Percentiles rank a stretch among this genome's conserved stretches.
Conservation (phyloP, 306 rosid genomes). For the Hippophae gyantsensis region DNA sequence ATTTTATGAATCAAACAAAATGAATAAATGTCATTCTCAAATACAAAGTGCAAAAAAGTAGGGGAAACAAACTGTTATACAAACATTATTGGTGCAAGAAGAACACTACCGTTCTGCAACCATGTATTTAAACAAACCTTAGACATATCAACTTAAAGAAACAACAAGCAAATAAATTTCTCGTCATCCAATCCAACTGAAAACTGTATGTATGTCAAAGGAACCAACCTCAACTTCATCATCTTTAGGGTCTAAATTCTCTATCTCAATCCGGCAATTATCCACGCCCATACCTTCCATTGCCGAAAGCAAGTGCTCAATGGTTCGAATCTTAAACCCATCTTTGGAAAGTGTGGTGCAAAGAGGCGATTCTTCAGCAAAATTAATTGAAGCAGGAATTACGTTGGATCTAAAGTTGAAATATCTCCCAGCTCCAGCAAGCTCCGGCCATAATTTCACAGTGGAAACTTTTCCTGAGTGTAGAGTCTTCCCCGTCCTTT, state of each 20-base stretch:
- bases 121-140: too few relatives aligned
- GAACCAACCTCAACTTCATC: constrained; percentile 47
- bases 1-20: too few relatives aligned
- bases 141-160: too few relatives aligned
- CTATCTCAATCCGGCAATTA: constrained; percentile 69
- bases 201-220: too few relatives aligned
- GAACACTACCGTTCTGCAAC: too few relatives aligned
- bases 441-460: constrained; percentile 61
- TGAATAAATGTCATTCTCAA: too few relatives aligned
- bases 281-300: constrained; percentile 82
- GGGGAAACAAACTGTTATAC: too few relatives aligned
- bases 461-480: constrained; percentile 58
- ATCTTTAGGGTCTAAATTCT: constrained; percentile 31
- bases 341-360: constrained; percentile 64
- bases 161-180: too few relatives aligned
- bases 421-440: constrained; percentile 64
- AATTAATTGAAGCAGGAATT: constrained; percentile 57
- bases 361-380: constrained; percentile 51
- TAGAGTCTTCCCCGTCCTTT: constrained; percentile 49
- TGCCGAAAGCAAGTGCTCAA: constrained; percentile 92
- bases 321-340: constrained; percentile 57
- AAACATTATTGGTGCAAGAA: too few relatives aligned
- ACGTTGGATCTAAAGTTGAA: constrained; percentile 41
- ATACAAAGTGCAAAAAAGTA: too few relatives aligned
- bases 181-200: too few relatives aligned